A percentile compares a stretch with the other conserved stretches of the same genome.
These are phyloP conservation scores for Chaetomiaceae sp. DNA, from an alignment of 2,329 filamentous ascomycete species.

Conservation along the genomic window DNA sequence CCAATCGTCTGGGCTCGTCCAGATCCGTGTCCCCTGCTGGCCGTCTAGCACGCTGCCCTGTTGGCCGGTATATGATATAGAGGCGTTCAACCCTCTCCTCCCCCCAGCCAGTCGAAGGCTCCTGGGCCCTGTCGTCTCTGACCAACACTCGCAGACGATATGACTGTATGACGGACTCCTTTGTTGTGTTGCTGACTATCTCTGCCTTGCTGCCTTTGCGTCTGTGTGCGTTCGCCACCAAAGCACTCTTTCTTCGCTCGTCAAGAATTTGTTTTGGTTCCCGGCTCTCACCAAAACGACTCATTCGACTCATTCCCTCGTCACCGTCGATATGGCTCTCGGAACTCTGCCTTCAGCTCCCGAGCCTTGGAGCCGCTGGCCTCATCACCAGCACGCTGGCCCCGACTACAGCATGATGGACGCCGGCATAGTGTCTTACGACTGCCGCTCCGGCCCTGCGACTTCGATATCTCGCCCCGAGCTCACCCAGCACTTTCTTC, in stretches of 20 bases:
- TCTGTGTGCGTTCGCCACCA: neutral
- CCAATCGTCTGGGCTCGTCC: neutral
- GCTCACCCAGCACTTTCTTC: slow-evolving; percentile 43
- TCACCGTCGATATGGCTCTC: slow-evolving; percentile 40
- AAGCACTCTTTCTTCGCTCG: neutral
- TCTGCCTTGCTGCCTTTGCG: neutral
- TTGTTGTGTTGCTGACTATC: neutral
- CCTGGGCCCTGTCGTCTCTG: neutral
- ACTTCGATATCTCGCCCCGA: slow-evolving; percentile 38
- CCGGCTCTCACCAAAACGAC: no score
- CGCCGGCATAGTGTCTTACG: slow-evolving; percentile 43
- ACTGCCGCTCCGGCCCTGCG: slow-evolving; percentile 35
- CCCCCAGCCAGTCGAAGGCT: neutral
- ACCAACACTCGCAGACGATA: neutral
- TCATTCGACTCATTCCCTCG: neutral
- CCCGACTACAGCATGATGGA: slow-evolving; percentile 45
- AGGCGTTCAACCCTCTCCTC: neutral
- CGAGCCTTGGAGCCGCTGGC: slow-evolving; percentile 51
- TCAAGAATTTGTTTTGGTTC: no score
- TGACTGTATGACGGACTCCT: neutral
- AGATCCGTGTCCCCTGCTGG: neutral
- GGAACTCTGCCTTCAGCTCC: slow-evolving; percentile 39
- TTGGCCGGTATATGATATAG: neutral
- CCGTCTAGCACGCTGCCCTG: neutral
- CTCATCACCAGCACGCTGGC: slow-evolving; percentile 37